These are phyloP conservation scores for Phyllosticta citribraziliensis DNA, from an alignment of 2,329 filamentous ascomycete species.

Conservation along the genomic window DNA sequence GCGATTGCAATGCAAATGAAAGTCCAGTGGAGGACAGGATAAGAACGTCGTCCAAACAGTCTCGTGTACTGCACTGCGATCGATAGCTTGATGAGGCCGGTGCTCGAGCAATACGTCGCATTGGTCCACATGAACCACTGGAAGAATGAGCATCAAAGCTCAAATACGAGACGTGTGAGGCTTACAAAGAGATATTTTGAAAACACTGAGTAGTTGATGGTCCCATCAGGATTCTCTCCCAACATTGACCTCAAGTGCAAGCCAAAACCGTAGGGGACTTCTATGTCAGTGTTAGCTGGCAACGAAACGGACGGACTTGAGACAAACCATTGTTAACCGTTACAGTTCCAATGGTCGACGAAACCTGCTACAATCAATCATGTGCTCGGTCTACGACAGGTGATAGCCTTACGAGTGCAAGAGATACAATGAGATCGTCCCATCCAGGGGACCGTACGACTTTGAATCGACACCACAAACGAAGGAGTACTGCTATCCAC, in stretches of 20 bases:
- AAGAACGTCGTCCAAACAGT: conserved; percentile 18
- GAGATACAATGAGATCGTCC: conserved; percentile 26
- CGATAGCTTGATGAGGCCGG: conserved; percentile 27
- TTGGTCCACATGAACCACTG: conserved; percentile 26
- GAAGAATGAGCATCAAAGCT: neutral
- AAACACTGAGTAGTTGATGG: conserved; percentile 12
- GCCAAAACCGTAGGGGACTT: conserved; percentile 24
- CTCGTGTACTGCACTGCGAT: conserved; percentile 29
- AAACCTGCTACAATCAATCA: conserved; percentile 12
- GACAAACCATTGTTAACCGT: conserved; percentile 25
- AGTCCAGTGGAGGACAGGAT: conserved; percentile 14
- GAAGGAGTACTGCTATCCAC: conserved; percentile 19
- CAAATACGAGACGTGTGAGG: neutral
- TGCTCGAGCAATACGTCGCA: conserved; percentile 20
- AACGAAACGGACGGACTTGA: neutral
- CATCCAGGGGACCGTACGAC: conserved; percentile 22
- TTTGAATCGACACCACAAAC: conserved; percentile 22
- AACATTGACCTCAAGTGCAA: conserved; percentile 21
- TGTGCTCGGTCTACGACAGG: neutral
- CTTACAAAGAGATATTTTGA: conserved; percentile 24
- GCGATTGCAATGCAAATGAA: conserved; percentile 18
- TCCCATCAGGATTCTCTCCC: neutral
- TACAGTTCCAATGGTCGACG: conserved; percentile 19
- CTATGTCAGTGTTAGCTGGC: conserved; percentile 15
- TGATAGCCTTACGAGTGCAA: conserved; percentile 16